Evolutionary conservation across 2,329 filamentous ascomycete species (phyloP).

Genomic region (Fusarium begoniae): DNA sequence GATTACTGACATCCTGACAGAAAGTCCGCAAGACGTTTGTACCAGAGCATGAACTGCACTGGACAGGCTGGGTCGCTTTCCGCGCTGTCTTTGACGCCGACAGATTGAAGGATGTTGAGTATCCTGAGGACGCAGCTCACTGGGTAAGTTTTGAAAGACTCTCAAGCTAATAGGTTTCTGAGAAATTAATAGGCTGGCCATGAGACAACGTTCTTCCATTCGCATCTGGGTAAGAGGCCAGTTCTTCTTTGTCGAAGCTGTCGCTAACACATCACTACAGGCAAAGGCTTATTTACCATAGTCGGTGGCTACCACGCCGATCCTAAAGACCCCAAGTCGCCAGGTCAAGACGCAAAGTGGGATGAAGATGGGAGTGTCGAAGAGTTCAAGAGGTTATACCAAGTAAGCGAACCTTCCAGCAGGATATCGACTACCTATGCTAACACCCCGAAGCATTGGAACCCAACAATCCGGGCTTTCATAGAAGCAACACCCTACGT

Average conservation of each 20-base stretch:
- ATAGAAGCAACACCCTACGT: background rate
- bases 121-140: background rate
- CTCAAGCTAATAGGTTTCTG: accelerated
- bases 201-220: background rate
- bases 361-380: background rate
- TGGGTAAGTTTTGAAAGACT: background rate
- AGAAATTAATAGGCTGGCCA: background rate
- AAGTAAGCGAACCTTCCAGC: background rate
- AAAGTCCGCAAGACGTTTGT: background rate
- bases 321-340: background rate
- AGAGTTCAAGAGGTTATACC: background rate
- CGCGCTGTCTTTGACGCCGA: background rate
- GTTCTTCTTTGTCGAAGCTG: accelerated
- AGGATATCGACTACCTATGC: background rate
- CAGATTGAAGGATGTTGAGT: background rate
- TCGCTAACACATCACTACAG: background rate
- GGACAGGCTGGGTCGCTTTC: background rate
- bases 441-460: background rate
- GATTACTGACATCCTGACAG: background rate
- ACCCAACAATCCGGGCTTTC: slow-evolving; percentile 47
- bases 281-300: background rate
- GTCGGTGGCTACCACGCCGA: background rate
- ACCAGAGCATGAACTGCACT: background rate
- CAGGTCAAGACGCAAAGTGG: background rate
- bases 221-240: background rate